Conservation (phyloP, 495 filamentous ascomycete genomes). For the Apiosordaria backusii region DNA sequence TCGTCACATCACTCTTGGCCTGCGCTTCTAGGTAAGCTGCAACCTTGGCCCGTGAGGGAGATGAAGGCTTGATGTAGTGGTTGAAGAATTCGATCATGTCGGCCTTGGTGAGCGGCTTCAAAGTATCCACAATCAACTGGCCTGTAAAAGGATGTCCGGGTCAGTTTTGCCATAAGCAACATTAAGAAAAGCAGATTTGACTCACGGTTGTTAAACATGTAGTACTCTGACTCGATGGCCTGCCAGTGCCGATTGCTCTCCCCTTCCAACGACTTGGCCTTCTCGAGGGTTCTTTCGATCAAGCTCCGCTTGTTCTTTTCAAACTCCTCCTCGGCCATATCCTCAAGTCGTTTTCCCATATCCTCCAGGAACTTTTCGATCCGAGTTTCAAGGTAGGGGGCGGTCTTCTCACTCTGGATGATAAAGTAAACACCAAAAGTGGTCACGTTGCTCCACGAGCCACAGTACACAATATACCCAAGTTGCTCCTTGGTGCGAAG, state of each 20-base stretch:
- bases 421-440: slow-evolving; percentile 84
- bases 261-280: slow-evolving; percentile 84
- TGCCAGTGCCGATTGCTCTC: slow-evolving; percentile 81
- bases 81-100: slow-evolving; percentile 79
- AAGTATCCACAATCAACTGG: slow-evolving; percentile 70
- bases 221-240: slow-evolving; percentile 80
- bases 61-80: slow-evolving; percentile 70
- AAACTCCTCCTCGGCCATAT: slow-evolving; percentile 83
- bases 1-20: slow-evolving; percentile 42
- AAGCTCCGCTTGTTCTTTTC: slow-evolving; percentile 86
- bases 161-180: not conserved
- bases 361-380: slow-evolving; percentile 77
- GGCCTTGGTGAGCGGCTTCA: slow-evolving; percentile 69
- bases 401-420: slow-evolving; percentile 88
- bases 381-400: slow-evolving; percentile 75
- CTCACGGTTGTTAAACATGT: slow-evolving; percentile 81
- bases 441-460: slow-evolving; percentile 61
- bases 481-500: slow-evolving; percentile 96
- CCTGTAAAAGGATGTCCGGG: slow-evolving; percentile 40
- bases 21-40: slow-evolving; percentile 81
- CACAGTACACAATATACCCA: slow-evolving; percentile 92
- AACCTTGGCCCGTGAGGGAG: slow-evolving; percentile 70
- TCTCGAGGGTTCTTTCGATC: slow-evolving; percentile 84
- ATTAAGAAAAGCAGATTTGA: slow-evolving; percentile 5
- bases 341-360: slow-evolving; percentile 60